A percentile compares a stretch with the other conserved stretches of the same genome.
Conservation (phyloP, 768 basidiomycete genomes). For the Suillus discolor region DNA sequence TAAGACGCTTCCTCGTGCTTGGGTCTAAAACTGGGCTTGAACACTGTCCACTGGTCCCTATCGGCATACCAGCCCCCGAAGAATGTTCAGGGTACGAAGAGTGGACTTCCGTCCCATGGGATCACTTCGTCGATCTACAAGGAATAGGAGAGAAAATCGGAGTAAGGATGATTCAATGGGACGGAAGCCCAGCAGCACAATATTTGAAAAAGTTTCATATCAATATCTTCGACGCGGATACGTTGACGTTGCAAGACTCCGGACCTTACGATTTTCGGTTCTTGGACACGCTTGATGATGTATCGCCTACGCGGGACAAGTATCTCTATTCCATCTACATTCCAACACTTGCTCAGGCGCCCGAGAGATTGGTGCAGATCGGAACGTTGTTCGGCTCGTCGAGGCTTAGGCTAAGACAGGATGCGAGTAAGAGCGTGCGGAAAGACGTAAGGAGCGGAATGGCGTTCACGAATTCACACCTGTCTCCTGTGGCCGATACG, state of each 20-base stretch:
- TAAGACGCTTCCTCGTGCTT: constrained; percentile 47
- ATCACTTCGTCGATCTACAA: constrained; percentile 63
- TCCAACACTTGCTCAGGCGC: not conserved
- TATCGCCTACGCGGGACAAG: constrained; percentile 34
- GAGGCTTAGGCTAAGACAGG: constrained; percentile 54
- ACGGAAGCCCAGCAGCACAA: not conserved
- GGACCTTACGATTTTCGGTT: not conserved
- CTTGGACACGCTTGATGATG: constrained; percentile 14
- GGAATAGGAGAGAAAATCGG: constrained; percentile 22
- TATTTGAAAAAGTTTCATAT: not conserved
- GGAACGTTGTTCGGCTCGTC: constrained; percentile 61
- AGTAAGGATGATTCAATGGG: not conserved
- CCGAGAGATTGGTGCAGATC: not conserved
- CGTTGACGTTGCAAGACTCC: not conserved
- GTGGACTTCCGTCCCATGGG: constrained; percentile 70
- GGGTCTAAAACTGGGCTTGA: constrained; percentile 52
- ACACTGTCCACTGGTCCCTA: constrained; percentile 49
- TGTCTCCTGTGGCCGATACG: constrained; percentile 44
- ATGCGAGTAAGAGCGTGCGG: constrained; percentile 44
- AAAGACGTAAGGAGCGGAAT: constrained; percentile 54
- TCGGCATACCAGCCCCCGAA: constrained; percentile 39
- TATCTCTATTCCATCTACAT: constrained; percentile 43
- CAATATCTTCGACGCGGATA: not conserved
- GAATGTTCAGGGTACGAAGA: constrained; percentile 66
- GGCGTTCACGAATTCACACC: constrained; percentile 52